phyloP scores from a whole-genome alignment of 2,329 filamentous ascomycete genomes.

The Pyrenophora seminiperda region DNA sequence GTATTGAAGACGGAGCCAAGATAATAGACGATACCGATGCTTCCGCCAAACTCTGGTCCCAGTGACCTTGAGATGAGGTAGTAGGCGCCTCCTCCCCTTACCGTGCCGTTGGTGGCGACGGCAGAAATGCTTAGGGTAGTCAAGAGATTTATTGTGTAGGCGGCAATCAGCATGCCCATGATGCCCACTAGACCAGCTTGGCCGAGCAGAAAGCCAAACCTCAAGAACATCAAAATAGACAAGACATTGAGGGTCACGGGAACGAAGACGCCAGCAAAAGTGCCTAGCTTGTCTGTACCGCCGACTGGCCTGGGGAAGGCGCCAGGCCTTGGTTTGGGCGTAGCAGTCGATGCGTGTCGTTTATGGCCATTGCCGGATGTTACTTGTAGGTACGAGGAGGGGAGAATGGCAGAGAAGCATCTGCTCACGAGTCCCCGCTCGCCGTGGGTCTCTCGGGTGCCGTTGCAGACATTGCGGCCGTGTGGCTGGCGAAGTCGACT shows the following conservation, averaged over 20 bases:
- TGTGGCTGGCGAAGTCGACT: slow-evolving; percentile 21
- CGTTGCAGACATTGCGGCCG: slow-evolving; percentile 13
- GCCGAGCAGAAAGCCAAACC: slow-evolving; percentile 83
- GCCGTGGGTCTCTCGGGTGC: slow-evolving; percentile 1
- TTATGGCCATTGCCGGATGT: slow-evolving; percentile 21
- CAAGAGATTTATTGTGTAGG: slow-evolving; percentile 82
- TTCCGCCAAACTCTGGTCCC: slow-evolving; percentile 86
- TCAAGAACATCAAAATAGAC: slow-evolving; percentile 89
- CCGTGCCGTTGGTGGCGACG: slow-evolving; percentile 87
- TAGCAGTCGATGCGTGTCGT: slow-evolving; percentile 31
- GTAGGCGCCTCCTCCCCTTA: slow-evolving; percentile 85
- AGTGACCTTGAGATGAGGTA: slow-evolving; percentile 86
- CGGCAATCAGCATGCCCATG: slow-evolving; percentile 73
- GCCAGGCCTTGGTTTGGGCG: slow-evolving; percentile 42
- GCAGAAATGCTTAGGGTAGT: slow-evolving; percentile 86
- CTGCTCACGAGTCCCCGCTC: slow-evolving; percentile 24
- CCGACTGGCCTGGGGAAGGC: slow-evolving; percentile 49
- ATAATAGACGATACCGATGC: slow-evolving; percentile 87
- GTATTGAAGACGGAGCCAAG: slow-evolving; percentile 84
- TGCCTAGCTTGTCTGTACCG: slow-evolving; percentile 69
- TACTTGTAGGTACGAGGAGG: slow-evolving; percentile 15
- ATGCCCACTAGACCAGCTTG: slow-evolving; percentile 80
- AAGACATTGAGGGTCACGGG: slow-evolving; percentile 88
- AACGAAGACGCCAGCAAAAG: slow-evolving; percentile 71
- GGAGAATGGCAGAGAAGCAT: slow-evolving; percentile 34